phyloP scores from a whole-genome alignment of 2,329 filamentous ascomycete genomes.

The Fusarium setosum region DNA sequence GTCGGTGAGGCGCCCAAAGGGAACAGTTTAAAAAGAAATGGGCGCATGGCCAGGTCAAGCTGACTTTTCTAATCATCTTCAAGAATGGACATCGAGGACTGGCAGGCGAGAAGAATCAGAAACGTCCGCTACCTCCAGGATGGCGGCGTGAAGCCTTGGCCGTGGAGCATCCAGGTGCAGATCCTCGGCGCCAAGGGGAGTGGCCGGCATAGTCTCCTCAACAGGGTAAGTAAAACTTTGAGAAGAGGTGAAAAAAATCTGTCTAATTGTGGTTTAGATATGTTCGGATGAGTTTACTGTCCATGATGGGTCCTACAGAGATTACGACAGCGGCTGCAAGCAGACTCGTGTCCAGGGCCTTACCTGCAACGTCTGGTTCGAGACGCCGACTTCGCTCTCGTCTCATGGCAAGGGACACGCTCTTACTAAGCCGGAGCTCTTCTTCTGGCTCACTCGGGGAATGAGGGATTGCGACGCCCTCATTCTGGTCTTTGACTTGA shows the following conservation, averaged over 20 bases:
- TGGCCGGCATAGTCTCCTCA: conserved; percentile 16
- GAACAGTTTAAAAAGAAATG: neutral
- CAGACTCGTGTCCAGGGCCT: conserved; percentile 14
- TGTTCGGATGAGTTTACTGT: conserved; percentile 13
- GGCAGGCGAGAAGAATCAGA: conserved; percentile 27
- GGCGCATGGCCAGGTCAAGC: neutral
- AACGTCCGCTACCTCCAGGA: conserved; percentile 27
- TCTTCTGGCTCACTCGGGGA: conserved; percentile 14
- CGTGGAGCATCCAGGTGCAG: conserved; percentile 32
- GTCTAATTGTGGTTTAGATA: conserved; percentile 7
- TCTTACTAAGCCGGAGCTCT: conserved; percentile 15
- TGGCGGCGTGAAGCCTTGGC: conserved; percentile 18
- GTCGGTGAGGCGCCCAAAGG: neutral
- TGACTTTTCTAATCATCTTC: neutral
- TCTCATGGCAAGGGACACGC: conserved; percentile 4
- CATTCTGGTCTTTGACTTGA: conserved; percentile 26
- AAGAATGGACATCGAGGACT: conserved; percentile 29
- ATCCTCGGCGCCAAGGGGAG: conserved; percentile 27
- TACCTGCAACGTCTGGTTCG: conserved; percentile 24
- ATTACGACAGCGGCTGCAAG: conserved; percentile 9
- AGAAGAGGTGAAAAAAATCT: neutral
- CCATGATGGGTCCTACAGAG: neutral
- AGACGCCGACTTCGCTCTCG: conserved; percentile 17
- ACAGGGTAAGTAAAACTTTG: conserved; percentile 13
- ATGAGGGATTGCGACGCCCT: conserved; percentile 30